phyloP scores from a whole-genome alignment of 805 yeast species.

The Pichia exigua region DNA sequence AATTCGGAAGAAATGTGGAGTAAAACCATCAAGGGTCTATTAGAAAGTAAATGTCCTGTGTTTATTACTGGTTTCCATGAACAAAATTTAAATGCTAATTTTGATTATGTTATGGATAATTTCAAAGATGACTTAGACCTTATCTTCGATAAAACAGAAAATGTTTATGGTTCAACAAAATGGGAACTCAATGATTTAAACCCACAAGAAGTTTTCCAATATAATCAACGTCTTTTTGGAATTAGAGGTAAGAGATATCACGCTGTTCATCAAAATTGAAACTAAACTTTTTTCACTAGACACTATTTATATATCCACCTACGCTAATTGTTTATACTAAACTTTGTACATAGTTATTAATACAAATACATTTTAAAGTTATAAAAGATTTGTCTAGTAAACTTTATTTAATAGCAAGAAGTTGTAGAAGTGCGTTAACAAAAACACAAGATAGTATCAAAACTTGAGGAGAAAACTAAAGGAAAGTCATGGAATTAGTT shows the following conservation, averaged over 20 bases:
- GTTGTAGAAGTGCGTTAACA: too few relatives aligned
- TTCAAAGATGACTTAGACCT: slow-evolving; percentile 75
- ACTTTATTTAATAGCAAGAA: too few relatives aligned
- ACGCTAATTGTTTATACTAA: not conserved
- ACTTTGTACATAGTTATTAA: not conserved
- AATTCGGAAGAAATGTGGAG: slow-evolving; percentile 77
- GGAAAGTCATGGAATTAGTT: too few relatives aligned
- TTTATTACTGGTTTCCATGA: slow-evolving; percentile 87
- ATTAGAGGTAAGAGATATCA: slow-evolving; percentile 96
- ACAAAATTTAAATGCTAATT: slow-evolving; percentile 61
- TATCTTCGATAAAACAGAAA: slow-evolving; percentile 63
- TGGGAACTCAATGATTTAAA: slow-evolving; percentile 90
- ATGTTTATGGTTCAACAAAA: slow-evolving; percentile 77
- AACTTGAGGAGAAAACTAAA: too few relatives aligned
- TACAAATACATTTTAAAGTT: not conserved
- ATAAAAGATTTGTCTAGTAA: too few relatives aligned
- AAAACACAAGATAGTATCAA: too few relatives aligned
- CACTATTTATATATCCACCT: not conserved
- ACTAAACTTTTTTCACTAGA: not conserved
- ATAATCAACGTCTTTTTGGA: slow-evolving; percentile 84
- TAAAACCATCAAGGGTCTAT: slow-evolving; percentile 73
- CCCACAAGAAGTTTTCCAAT: slow-evolving; percentile 91
- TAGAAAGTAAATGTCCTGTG: slow-evolving; percentile 90
- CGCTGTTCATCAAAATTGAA: slow-evolving; percentile 41
- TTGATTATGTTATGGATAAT: slow-evolving; percentile 57